Evolutionary conservation across 2,329 filamentous ascomycete species (phyloP).

Genomic region (Stachybotrys chartarum): DNA sequence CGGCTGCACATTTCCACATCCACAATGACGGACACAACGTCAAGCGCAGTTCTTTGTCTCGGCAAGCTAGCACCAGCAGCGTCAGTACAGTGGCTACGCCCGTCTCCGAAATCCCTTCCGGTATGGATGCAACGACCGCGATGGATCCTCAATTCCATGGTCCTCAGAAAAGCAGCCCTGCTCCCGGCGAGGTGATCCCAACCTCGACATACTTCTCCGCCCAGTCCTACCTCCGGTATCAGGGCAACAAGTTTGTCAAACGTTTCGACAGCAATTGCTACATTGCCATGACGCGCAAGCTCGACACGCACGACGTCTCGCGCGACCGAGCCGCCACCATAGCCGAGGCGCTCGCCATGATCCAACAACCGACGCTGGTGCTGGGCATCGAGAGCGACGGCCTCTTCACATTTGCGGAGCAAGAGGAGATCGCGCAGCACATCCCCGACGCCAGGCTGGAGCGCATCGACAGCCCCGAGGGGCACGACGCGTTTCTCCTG

Average conservation of each 20-base stretch:
- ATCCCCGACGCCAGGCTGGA: constrained; percentile 73
- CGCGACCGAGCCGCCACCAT: constrained; percentile 64
- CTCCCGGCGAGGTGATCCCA: constrained; percentile 42
- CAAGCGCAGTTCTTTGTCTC: constrained; percentile 44
- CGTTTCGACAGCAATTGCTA: constrained; percentile 98
- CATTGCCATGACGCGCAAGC: constrained; percentile 95
- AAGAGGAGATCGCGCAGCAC: constrained; percentile 79
- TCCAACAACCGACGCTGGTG: constrained; percentile 84
- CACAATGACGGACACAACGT: constrained; percentile 76
- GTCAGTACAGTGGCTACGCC: constrained; percentile 13
- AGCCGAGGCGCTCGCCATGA: constrained; percentile 67
- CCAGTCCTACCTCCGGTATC: constrained; percentile 94
- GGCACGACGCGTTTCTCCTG: constrained; percentile 91
- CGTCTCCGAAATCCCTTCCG: neutral
- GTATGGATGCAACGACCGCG: constrained; percentile 9
- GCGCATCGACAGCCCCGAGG: constrained; percentile 88
- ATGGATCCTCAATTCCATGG: constrained; percentile 64
- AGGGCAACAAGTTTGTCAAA: constrained; percentile 92
- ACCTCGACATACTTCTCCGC: constrained; percentile 92
- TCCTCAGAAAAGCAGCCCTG: constrained; percentile 43
- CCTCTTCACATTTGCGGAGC: constrained; percentile 94
- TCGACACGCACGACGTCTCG: constrained; percentile 94
- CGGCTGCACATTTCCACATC: constrained; percentile 69
- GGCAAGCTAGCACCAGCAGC: constrained; percentile 33
- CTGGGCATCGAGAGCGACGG: constrained; percentile 94